Percentiles rank a stretch among this genome's conserved stretches.
These are phyloP conservation scores for Gremmenia infestans DNA, from an alignment of 2,329 filamentous ascomycete genomes.

Conservation along the genomic window DNA sequence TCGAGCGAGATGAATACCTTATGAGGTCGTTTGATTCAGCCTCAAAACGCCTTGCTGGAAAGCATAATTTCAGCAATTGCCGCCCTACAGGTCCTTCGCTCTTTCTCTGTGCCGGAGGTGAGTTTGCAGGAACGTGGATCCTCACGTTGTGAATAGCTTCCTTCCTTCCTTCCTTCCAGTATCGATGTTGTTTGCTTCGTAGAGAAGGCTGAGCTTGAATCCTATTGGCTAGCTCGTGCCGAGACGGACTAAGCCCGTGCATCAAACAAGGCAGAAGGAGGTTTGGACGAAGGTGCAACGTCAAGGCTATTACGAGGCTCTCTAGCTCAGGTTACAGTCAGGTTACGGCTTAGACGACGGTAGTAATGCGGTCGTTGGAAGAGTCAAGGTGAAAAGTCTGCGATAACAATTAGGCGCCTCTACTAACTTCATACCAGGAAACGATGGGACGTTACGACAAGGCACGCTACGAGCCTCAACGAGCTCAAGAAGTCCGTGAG, in stretches of 20 bases:
- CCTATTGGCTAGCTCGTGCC: neutral
- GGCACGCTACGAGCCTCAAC: slow-evolving; percentile 51
- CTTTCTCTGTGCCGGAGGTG: too few relatives aligned
- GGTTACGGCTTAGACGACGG: slow-evolving; percentile 4
- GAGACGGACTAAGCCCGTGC: neutral
- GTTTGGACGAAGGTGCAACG: neutral
- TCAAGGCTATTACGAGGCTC: neutral
- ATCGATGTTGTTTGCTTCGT: neutral
- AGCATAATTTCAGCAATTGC: neutral
- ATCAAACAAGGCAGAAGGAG: neutral
- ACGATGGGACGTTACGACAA: slow-evolving; percentile 63
- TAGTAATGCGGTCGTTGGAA: slow-evolving; percentile 48
- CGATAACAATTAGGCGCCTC: neutral
- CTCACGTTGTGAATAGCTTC: neutral
- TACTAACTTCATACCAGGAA: slow-evolving; percentile 41
- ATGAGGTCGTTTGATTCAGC: neutral
- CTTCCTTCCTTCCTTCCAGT: neutral
- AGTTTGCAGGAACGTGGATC: neutral
- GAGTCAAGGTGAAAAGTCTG: slow-evolving; percentile 43
- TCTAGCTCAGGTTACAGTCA: neutral
- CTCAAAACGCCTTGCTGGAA: neutral
- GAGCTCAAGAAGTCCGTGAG: slow-evolving; percentile 62
- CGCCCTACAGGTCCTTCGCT: neutral
- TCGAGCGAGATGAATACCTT: neutral
- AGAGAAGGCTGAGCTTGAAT: slow-evolving; percentile 8